Conservation (phyloP, 1,284 basidiomycete species). For the Ceratobasidium theobromae region DNA sequence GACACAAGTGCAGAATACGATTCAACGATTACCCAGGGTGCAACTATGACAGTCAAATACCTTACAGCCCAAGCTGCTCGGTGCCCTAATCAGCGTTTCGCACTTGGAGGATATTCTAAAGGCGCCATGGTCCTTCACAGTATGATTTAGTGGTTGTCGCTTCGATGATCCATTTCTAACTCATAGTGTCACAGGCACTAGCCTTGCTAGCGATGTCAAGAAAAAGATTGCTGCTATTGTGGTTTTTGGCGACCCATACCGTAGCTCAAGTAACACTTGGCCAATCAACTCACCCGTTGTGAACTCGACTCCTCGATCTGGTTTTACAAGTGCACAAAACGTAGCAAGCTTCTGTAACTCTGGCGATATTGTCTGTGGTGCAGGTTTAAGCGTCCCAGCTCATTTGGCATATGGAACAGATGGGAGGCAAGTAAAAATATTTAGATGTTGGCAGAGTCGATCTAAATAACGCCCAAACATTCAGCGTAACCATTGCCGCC, state of each 20-base stretch:
- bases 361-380: slow-evolving; percentile 26
- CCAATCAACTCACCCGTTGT: slow-evolving; percentile 22
- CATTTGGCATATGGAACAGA: slow-evolving; percentile 24
- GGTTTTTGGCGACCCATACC: slow-evolving; percentile 29
- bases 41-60: neutral
- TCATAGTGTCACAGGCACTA: neutral
- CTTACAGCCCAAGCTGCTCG: neutral
- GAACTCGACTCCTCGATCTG: slow-evolving; percentile 14
- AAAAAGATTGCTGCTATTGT: slow-evolving; percentile 16
- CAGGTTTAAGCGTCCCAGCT: slow-evolving; percentile 1
- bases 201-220: slow-evolving; percentile 15
- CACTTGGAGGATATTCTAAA: slow-evolving; percentile 26
- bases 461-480: neutral
- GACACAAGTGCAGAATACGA: neutral
- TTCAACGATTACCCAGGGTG: neutral
- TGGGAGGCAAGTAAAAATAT: slow-evolving; percentile 9
- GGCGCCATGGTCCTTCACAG: slow-evolving; percentile 27
- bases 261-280: slow-evolving; percentile 14
- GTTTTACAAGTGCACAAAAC: slow-evolving; percentile 14
- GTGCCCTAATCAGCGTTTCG: neutral
- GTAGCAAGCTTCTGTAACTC: slow-evolving; percentile 21
- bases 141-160: neutral
- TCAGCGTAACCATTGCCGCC: slow-evolving; percentile 8
- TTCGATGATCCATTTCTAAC: neutral
- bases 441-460: neutral